A percentile compares a stretch with the other conserved stretches of the same genome.
Conservation (phyloP, 1,139 yeast genomes). For the Kodamaea alishanica region DNA sequence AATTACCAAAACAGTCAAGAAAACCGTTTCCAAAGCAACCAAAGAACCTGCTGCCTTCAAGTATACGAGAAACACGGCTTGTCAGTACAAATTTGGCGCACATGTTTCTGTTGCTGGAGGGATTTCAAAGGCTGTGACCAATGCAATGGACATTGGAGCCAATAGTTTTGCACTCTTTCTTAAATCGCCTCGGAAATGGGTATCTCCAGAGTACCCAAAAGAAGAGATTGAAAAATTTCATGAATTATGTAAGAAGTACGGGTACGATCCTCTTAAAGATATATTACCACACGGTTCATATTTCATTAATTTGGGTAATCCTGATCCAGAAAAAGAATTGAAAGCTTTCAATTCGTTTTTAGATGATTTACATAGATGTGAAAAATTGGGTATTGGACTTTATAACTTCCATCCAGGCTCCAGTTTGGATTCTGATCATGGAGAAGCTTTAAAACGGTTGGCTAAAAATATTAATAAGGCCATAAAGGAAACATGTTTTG, state of each 20-base stretch:
- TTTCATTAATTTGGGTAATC: slow-evolving; percentile 87
- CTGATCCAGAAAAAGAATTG: slow-evolving; percentile 72
- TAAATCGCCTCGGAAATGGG: slow-evolving; percentile 91
- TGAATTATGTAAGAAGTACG: slow-evolving; percentile 53
- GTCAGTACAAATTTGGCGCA: slow-evolving; percentile 65
- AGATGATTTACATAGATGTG: slow-evolving; percentile 87
- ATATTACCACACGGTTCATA: slow-evolving; percentile 93
- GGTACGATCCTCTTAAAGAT: slow-evolving; percentile 72
- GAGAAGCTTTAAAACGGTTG: slow-evolving; percentile 57
- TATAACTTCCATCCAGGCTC: slow-evolving; percentile 98
- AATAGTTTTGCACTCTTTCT: slow-evolving; percentile 88
- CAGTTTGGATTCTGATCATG: slow-evolving; percentile 68
- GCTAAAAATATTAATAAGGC: slow-evolving; percentile 81
- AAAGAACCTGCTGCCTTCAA: slow-evolving; percentile 12
- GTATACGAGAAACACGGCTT: slow-evolving; percentile 18
- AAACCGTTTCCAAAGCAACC: slow-evolving; percentile 1
- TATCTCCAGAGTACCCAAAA: slow-evolving; percentile 65
- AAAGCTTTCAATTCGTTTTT: slow-evolving; percentile 77
- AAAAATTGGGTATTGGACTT: slow-evolving; percentile 73
- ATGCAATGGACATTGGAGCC: slow-evolving; percentile 73
- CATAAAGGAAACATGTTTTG: slow-evolving; percentile 66
- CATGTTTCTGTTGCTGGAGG: slow-evolving; percentile 76
- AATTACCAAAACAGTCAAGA: slow-evolving; percentile 2
- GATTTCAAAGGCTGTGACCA: slow-evolving; percentile 68
- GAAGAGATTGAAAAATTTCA: slow-evolving; percentile 69